Evolutionary conservation across 176 grass and related monocot species (phyloP).

Genomic region (Cenchrus purpureus): DNA sequence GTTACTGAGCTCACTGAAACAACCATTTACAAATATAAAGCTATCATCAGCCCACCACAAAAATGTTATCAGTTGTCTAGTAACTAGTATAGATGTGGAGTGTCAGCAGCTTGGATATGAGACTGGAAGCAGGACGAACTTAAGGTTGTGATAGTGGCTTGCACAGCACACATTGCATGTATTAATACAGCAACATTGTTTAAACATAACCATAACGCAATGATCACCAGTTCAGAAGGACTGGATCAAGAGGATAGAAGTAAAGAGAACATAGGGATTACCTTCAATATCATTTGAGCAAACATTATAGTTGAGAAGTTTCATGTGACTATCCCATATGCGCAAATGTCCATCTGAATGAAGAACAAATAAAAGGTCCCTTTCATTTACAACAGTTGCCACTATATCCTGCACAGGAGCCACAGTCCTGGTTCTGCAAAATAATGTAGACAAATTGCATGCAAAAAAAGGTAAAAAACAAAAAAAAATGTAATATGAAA

Average conservation of each 20-base stretch:
- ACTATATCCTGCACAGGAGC: conserved; percentile 88
- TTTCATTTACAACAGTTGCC: conserved; percentile 65
- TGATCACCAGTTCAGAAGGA: background rate
- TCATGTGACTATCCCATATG: conserved; percentile 79
- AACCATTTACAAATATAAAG: conserved; percentile 2
- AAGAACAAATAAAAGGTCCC: conserved; percentile 78
- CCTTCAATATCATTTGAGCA: conserved; percentile 64
- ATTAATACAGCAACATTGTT: conserved; percentile 4
- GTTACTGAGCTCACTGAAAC: conserved; percentile 20
- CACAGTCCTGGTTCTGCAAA: conserved; percentile 75
- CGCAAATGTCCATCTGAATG: conserved; percentile 83
- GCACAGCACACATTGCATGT: conserved; percentile 34
- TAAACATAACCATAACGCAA: conserved; percentile 26
- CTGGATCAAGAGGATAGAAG: conserved; percentile 28
- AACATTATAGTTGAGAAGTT: conserved; percentile 69
- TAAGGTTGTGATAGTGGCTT: conserved; percentile 8
- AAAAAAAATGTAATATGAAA: conserved; percentile 11
- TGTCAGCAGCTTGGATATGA: conserved; percentile 10
- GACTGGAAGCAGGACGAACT: conserved; percentile 10
- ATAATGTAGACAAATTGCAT: conserved; percentile 25
- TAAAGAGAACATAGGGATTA: conserved; percentile 50
- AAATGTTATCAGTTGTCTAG: conserved; percentile 5
- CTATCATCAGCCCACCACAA: conserved; percentile 37
- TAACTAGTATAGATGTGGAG: conserved; percentile 8
- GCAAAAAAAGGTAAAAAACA: background rate